Percentiles rank a stretch among this genome's conserved stretches.
Evolutionary conservation across 805 yeast genomes (phyloP).

Genomic region (Torulaspora franciscae): DNA sequence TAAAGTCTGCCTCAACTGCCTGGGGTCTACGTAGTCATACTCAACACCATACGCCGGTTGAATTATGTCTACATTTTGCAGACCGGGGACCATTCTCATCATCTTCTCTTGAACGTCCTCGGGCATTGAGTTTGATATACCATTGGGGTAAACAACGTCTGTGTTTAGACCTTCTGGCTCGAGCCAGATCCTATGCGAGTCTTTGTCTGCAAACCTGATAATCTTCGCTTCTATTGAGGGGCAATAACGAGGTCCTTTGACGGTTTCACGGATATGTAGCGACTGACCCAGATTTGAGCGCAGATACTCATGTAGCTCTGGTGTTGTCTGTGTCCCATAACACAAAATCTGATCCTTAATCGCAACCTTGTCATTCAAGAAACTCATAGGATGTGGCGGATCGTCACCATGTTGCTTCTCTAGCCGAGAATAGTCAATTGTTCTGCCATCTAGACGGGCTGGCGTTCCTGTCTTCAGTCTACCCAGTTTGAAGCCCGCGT

Average conservation of each 20-base stretch:
- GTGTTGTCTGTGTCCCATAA: conserved; percentile 74
- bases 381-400: conserved; percentile 90
- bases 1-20: conserved; percentile 69
- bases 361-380: conserved; percentile 61
- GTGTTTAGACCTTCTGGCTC: conserved; percentile 94
- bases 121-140: conserved; percentile 95
- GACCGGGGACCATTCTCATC: conserved; percentile 76
- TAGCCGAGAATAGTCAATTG: conserved; percentile 64
- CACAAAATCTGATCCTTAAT: conserved; percentile 62
- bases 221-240: conserved; percentile 93
- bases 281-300: conserved; percentile 70
- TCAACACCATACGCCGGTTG: conserved; percentile 99
- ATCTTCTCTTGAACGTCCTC: conserved; percentile 78
- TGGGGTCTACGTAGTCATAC: conserved; percentile 92
- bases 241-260: conserved; percentile 94
- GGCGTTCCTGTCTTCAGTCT: conserved; percentile 97
- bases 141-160: conserved; percentile 90
- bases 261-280: conserved; percentile 87
- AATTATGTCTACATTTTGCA: conserved; percentile 79
- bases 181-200: conserved; percentile 80
- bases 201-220: conserved; percentile 70
- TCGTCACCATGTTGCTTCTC: conserved; percentile 72
- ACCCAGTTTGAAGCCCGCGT: conserved; percentile 79
- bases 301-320: conserved; percentile 64
- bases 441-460: conserved; percentile 68